These are phyloP conservation scores for Amaranthus tricolor DNA, from an alignment of 179 eudicot species.

Conservation along the genomic window DNA sequence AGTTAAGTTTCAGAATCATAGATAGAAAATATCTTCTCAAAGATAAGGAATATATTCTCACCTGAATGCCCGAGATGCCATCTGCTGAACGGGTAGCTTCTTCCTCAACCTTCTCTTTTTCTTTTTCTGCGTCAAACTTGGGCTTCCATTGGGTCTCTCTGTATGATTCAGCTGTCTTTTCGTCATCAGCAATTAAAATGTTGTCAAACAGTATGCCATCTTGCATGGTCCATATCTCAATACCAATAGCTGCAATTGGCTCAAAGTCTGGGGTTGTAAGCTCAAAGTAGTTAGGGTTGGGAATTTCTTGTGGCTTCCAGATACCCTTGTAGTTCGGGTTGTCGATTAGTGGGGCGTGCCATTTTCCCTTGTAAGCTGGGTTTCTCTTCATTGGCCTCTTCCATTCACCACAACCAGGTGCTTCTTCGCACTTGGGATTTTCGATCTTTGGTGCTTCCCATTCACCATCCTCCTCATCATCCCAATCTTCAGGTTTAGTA, in stretches of 20 bases:
- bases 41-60: constrained; percentile 16
- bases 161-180: constrained; percentile 60
- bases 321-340: constrained; percentile 81
- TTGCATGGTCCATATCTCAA: constrained; percentile 95
- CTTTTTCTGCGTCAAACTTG: constrained; percentile 64
- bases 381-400: constrained; percentile 76
- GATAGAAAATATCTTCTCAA: neutral
- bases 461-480: constrained; percentile 92
- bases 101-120: constrained; percentile 71
- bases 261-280: constrained; percentile 69
- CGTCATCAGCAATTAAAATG: constrained; percentile 61
- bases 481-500: constrained; percentile 93
- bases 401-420: constrained; percentile 95
- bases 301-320: constrained; percentile 76
- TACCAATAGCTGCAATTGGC: constrained; percentile 84
- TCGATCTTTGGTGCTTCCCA: constrained; percentile 94
- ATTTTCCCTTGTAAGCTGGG: constrained; percentile 87
- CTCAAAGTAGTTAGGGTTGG: constrained; percentile 73
- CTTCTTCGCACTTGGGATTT: constrained; percentile 72
- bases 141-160: constrained; percentile 67
- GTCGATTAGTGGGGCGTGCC: constrained; percentile 71
- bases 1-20: constrained; percentile 11
- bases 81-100: constrained; percentile 40
- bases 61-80: constrained; percentile 63
- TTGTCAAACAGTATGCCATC: constrained; percentile 82